A percentile compares a stretch with the other conserved stretches of the same genome.
Conservation (phyloP, 192 early-diverging fungal species). For the Bifiguratus adelaidae region DNA sequence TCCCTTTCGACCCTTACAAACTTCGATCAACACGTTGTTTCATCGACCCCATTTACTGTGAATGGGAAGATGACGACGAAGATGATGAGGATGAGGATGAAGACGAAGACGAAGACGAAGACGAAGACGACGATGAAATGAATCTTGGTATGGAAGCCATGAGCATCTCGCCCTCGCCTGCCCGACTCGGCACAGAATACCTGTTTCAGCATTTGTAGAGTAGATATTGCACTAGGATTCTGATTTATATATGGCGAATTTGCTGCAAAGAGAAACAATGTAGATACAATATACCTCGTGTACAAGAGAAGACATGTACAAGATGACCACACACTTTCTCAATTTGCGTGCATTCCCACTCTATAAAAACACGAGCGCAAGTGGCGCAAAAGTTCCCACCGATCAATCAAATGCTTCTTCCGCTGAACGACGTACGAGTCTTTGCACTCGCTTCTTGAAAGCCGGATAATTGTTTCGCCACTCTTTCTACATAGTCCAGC, state of each 20-base stretch:
- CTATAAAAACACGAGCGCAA: background rate
- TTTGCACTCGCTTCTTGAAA: slow-evolving; percentile 70
- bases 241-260: no score
- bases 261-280: no score
- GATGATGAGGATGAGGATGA: slow-evolving; percentile 30
- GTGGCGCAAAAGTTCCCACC: background rate
- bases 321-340: background rate
- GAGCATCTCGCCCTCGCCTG: slow-evolving; percentile 43
- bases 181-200: slow-evolving; percentile 8
- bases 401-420: slow-evolving; percentile 25
- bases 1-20: slow-evolving; percentile 89
- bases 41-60: slow-evolving; percentile 63
- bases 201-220: no score
- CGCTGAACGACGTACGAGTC: slow-evolving; percentile 38
- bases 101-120: slow-evolving; percentile 19
- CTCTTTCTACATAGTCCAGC: slow-evolving; percentile 44
- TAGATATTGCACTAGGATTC: no score
- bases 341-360: background rate
- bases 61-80: slow-evolving; percentile 68
- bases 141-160: slow-evolving; percentile 36
- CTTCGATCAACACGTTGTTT: slow-evolving; percentile 59
- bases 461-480: slow-evolving; percentile 56
- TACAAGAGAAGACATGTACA: background rate
- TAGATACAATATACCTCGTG: no score
- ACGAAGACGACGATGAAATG: slow-evolving; percentile 25